Percentiles rank a stretch among this genome's conserved stretches.
These are phyloP conservation scores for Acanthochlamys bracteata DNA, from an alignment of 106 monocot species.

Conservation along the genomic window DNA sequence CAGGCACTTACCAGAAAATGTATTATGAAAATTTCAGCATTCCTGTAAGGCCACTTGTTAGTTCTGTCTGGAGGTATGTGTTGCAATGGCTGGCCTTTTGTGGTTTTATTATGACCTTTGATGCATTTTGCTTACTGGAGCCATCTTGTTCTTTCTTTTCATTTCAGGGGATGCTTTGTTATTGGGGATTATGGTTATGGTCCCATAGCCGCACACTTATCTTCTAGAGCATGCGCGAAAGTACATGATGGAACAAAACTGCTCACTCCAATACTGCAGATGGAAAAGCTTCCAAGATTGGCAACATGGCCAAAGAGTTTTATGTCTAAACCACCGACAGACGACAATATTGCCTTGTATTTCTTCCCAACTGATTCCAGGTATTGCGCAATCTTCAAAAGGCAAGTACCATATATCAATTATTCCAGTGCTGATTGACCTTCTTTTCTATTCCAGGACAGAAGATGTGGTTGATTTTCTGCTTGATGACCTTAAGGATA, in stretches of 20 bases:
- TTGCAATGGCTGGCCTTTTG: neutral
- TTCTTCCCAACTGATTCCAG: constrained; percentile 26
- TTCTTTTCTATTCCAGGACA: constrained; percentile 18
- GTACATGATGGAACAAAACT: constrained; percentile 10
- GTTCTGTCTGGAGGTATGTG: constrained; percentile 13
- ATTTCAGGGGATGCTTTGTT: constrained; percentile 22
- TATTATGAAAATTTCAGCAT: neutral
- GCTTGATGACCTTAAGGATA: constrained; percentile 26
- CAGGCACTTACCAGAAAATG: neutral
- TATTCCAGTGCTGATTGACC: no score
- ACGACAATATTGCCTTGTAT: constrained; percentile 29
- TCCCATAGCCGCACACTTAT: constrained; percentile 31
- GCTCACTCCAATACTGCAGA: constrained; percentile 23
- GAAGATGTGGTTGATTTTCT: constrained; percentile 18
- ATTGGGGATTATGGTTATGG: constrained; percentile 17
- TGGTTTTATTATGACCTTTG: no score
- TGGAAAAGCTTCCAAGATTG: constrained; percentile 16
- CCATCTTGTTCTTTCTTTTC: no score
- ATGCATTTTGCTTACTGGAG: no score
- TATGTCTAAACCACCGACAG: constrained; percentile 23
- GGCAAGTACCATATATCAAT: no score
- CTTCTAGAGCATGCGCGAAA: constrained; percentile 30
- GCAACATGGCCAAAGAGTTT: constrained; percentile 28
- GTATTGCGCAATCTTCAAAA: constrained; percentile 12
- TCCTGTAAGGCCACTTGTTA: constrained; percentile 2